These are phyloP conservation scores for Scleromitrula shiraiana DNA, from an alignment of 2,329 filamentous ascomycete species.

Conservation along the genomic window DNA sequence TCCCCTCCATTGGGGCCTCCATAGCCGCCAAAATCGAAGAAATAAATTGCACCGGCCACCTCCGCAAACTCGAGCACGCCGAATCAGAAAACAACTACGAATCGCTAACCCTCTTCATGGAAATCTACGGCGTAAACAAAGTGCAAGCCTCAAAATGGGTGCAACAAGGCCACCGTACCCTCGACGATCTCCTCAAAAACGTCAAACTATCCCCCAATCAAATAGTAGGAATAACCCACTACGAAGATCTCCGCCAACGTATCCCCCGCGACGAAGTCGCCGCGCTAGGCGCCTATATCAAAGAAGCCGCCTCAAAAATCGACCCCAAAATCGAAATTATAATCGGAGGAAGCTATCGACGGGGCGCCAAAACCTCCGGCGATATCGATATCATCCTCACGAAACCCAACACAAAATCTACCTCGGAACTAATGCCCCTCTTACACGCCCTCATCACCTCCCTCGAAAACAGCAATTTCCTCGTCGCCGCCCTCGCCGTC, in stretches of 20 bases:
- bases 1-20: conserved; percentile 63
- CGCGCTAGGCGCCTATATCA: conserved; percentile 58
- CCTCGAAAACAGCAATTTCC: conserved; percentile 54
- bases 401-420: conserved; percentile 46
- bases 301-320: conserved; percentile 45
- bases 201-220: conserved; percentile 63
- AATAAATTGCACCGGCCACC: conserved; percentile 65
- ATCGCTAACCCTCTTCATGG: conserved; percentile 60
- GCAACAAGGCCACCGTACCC: conserved; percentile 61
- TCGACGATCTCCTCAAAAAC: conserved; percentile 59
- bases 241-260: conserved; percentile 67
- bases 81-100: conserved; percentile 57
- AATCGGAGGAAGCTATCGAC: conserved; percentile 76
- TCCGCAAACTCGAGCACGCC: conserved; percentile 65
- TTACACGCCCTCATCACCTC: conserved; percentile 54
- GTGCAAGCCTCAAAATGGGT: conserved; percentile 69
- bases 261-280: conserved; percentile 74
- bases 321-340: conserved; percentile 62
- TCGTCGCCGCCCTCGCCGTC: conserved; percentile 61
- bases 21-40: conserved; percentile 85
- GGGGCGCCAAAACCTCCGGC: conserved; percentile 64
- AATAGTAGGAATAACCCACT: conserved; percentile 67
- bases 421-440: conserved; percentile 51
- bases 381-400: conserved; percentile 86
- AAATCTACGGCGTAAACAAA: conserved; percentile 72